Conservation (phyloP, 176 grass and related monocot genomes). For the Aegilops umbellulata region DNA sequence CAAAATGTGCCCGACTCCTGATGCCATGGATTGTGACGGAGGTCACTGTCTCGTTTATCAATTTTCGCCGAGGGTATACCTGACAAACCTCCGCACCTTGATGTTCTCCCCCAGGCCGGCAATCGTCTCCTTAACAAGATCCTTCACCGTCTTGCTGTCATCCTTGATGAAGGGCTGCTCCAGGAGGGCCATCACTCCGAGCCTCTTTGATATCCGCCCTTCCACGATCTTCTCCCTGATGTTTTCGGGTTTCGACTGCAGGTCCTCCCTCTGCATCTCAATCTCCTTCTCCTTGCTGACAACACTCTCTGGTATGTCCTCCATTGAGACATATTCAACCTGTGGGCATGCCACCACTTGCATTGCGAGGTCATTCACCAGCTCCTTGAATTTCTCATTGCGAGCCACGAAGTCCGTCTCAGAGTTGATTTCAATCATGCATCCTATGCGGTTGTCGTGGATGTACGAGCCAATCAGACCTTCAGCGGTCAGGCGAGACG, state of each 20-base stretch:
- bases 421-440: conserved; percentile 89
- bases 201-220: conserved; percentile 91
- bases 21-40: background rate
- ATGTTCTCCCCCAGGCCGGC: conserved; percentile 93
- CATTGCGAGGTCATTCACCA: conserved; percentile 90
- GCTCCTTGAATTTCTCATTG: conserved; percentile 96
- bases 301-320: conserved; percentile 81
- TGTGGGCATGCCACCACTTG: conserved; percentile 92
- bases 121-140: conserved; percentile 82
- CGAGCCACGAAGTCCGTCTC: conserved; percentile 94
- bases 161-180: conserved; percentile 94
- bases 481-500: conserved; percentile 83
- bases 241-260: conserved; percentile 84
- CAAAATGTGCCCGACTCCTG: conserved; percentile 50
- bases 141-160: conserved; percentile 83
- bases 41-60: conserved; percentile 16
- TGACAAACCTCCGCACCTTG: conserved; percentile 81
- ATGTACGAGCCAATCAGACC: conserved; percentile 91
- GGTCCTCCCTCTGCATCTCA: conserved; percentile 94
- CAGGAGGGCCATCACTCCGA: conserved; percentile 83
- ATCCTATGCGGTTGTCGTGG: conserved; percentile 87
- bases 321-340: conserved; percentile 80
- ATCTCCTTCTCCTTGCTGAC: conserved; percentile 80
- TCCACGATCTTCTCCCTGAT: conserved; percentile 92
- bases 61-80: conserved; percentile 87